A percentile compares a stretch with the other conserved stretches of the same genome.
Evolutionary conservation across 345 rosid genomes (phyloP).

Genomic region (Brassica nigra): DNA sequence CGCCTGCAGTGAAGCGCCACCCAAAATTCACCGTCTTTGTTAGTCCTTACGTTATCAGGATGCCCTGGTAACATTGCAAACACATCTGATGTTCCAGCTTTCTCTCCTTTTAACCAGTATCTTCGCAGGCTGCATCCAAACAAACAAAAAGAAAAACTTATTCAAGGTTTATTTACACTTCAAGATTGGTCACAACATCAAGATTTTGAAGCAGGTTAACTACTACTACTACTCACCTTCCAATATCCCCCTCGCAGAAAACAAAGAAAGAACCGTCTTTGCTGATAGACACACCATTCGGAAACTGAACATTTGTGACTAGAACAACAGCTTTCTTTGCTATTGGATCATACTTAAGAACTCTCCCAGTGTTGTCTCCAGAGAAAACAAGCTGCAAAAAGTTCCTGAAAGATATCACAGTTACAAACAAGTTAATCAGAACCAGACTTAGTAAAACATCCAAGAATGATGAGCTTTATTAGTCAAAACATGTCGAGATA

Average conservation of each 20-base stretch:
- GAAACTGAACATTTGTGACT: constrained; percentile 67
- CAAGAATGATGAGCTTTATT: not conserved
- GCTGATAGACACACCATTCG: constrained; percentile 85
- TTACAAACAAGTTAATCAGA: not conserved
- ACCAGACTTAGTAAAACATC: constrained; percentile 11
- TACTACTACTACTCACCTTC: constrained; percentile 51
- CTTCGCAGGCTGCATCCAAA: constrained; percentile 57
- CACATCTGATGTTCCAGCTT: constrained; percentile 74
- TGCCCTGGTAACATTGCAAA: constrained; percentile 73
- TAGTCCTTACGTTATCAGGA: constrained; percentile 80
- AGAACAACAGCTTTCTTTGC: constrained; percentile 75
- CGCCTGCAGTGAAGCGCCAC: constrained; percentile 75
- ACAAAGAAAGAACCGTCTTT: constrained; percentile 83
- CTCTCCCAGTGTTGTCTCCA: constrained; percentile 68
- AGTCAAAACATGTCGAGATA: not conserved
- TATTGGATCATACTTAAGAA: constrained; percentile 68
- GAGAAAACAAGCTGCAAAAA: constrained; percentile 83
- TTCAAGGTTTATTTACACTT: not conserved
- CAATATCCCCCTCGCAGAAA: constrained; percentile 64
- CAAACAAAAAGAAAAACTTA: not conserved
- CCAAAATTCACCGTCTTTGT: constrained; percentile 87
- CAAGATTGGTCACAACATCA: not conserved
- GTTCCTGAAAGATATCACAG: constrained; percentile 56
- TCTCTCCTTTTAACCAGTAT: constrained; percentile 91
- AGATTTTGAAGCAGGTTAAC: not conserved